Evolutionary conservation across 148 eudicot species (phyloP), one percentile per base, ranked within the genome.

Genomic region (Amaranthus cruentus): DNA sequence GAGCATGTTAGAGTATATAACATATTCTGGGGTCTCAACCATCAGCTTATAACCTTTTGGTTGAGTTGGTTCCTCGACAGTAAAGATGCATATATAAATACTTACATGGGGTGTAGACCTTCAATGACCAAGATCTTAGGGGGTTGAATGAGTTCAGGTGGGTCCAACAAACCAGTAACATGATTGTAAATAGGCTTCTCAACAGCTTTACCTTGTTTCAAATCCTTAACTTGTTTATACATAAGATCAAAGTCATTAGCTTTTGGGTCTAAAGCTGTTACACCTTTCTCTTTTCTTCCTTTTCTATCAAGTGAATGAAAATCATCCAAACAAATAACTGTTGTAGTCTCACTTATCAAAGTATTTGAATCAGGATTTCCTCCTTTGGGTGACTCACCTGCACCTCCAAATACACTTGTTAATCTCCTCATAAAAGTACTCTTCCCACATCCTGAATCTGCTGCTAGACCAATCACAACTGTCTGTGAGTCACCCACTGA

Each of bases 91-190:
- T 9, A 2, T n/a, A 49, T 6, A 57, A 6, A 42, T 0, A 88
- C 99, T 92, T 74, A 95, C 99, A 95, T 91, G 80, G 99, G 99
- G 79, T 95, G 99, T 54, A 95, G 81, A 0, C 99, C 99, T 78
- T 95, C 99, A 80, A 95, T 95, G 73, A 95, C 99, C 70, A 95
- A 79, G 75, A 95, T 92, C 91, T 95, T 95, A 47, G 99, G 99
- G n/a, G 99, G 96, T 76, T 90, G 85, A 71, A 90, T 95, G 52
- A 87, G 78, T 87, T 95, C 99, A 50, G 99, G 94, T 67, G 99
- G 89, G 68, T 95, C 99, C 67, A 95, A 76, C 72, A 95, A 83
- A 2, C 99, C 99, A 73, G 81, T 77, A 70, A 95, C 99, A 86
- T 95, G 99, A 61, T 95, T 95, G 47, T 95, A 95, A 70, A 95